Evolutionary conservation across 139 green algal species (phyloP).

Genomic region (Diplosphaera chodatii): DNA sequence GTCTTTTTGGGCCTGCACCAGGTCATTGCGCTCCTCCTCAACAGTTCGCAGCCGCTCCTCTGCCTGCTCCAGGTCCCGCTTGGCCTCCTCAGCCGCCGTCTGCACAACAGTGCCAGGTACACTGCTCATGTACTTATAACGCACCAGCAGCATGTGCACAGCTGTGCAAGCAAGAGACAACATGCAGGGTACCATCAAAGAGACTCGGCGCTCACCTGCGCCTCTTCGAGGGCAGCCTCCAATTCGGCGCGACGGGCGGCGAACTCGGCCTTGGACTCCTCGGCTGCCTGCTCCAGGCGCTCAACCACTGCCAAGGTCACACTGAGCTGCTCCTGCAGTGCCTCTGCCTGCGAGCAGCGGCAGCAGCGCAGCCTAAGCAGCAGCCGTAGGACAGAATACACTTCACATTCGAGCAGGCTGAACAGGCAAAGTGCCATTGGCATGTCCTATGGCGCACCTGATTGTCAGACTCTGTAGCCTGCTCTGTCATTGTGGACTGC

Average conservation of each 20-base stretch:
- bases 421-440: too few relatives aligned
- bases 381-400: too few relatives aligned
- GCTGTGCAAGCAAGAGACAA: too few relatives aligned
- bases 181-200: too few relatives aligned
- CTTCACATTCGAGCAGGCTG: too few relatives aligned
- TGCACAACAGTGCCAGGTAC: too few relatives aligned
- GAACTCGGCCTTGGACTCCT: background rate
- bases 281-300: background rate
- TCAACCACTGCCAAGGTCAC: background rate
- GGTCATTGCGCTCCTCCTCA: background rate
- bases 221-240: background rate
- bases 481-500: background rate
- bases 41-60: background rate
- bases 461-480: background rate
- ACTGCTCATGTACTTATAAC: too few relatives aligned
- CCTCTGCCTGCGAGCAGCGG: background rate
- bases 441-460: too few relatives aligned
- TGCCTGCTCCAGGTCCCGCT: background rate
- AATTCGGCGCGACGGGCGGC: background rate
- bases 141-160: too few relatives aligned
- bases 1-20: too few relatives aligned
- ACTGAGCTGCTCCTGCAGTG: background rate
- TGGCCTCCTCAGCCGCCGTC: background rate
- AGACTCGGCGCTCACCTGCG: background rate
- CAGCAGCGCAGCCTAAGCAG: too few relatives aligned